Conservation (phyloP, 176 grass and related monocot species). For the Bolboschoenus planiculmis region DNA sequence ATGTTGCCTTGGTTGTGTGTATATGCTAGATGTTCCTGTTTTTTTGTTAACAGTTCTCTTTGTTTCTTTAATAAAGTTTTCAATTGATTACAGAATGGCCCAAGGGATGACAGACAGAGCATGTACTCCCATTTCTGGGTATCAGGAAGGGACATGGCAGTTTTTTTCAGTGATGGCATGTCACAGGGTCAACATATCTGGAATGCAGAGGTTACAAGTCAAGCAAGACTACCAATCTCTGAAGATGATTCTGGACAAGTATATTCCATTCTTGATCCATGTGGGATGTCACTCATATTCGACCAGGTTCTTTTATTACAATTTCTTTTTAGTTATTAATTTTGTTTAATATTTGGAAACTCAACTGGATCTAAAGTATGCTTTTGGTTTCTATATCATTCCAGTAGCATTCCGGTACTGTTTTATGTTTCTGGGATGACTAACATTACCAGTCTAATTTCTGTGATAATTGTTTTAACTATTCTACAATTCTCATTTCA, state of each 20-base stretch:
- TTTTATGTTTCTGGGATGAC: neutral
- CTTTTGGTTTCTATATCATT: neutral
- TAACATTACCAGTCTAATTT: neutral
- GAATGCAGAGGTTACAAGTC: conserved; percentile 25
- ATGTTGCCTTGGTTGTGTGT: neutral
- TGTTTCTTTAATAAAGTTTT: conserved; percentile 10
- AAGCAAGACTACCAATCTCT: conserved; percentile 27
- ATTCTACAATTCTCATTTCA: conserved; percentile 6
- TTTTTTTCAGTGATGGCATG: conserved; percentile 59
- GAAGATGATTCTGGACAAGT: conserved; percentile 33
- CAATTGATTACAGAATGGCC: conserved; percentile 45
- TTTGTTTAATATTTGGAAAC: neutral
- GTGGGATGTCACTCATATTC: conserved; percentile 83
- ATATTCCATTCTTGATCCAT: conserved; percentile 91
- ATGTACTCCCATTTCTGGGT: conserved; percentile 90
- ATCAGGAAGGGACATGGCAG: conserved; percentile 94
- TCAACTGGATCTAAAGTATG: neutral
- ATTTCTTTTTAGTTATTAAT: neutral
- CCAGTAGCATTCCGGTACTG: neutral
- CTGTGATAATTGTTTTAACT: neutral
- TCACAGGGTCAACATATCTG: conserved; percentile 26
- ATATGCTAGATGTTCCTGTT: neutral
- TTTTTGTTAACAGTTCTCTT: conserved; percentile 2
- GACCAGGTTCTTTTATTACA: conserved; percentile 48
- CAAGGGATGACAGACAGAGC: conserved; percentile 57